Conservation (phyloP, 2,329 filamentous ascomycete genomes). For the Phialophora chinensis region DNA sequence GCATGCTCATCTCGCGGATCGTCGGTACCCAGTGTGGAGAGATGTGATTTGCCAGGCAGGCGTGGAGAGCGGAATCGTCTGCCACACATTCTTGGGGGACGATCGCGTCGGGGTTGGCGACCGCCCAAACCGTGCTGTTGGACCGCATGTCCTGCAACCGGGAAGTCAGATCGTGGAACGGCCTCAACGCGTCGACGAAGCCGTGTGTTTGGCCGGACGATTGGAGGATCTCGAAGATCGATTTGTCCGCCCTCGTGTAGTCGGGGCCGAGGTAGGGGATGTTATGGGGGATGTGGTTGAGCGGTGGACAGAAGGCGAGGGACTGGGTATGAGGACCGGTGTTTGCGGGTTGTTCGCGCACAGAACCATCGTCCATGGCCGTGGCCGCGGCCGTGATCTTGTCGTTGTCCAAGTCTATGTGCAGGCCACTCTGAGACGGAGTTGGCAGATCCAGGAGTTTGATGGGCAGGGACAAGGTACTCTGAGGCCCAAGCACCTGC, state of each 20-base stretch:
- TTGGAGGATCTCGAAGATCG: conserved; percentile 1
- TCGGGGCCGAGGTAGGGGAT: conserved; percentile 7
- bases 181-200: background rate
- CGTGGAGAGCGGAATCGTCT: background rate
- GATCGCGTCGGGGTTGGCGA: background rate
- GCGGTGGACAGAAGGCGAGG: conserved; percentile 4
- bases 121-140: conserved; percentile 9
- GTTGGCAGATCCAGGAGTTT: too few relatives aligned
- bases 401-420: too few relatives aligned
- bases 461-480: too few relatives aligned
- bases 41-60: conserved; percentile 5
- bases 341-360: background rate
- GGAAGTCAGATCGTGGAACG: background rate
- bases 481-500: too few relatives aligned
- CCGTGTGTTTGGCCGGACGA: background rate
- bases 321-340: background rate
- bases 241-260: background rate
- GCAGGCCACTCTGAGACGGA: too few relatives aligned
- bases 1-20: conserved; percentile 9
- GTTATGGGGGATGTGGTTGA: background rate
- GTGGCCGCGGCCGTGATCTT: too few relatives aligned
- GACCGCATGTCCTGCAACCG: background rate
- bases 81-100: background rate
- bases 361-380: too few relatives aligned
- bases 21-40: conserved; percentile 12